Base-by-base conservation (phyloP, 2,329 filamentous ascomycete genomes). In the Aspergillus tanneri region DNA sequence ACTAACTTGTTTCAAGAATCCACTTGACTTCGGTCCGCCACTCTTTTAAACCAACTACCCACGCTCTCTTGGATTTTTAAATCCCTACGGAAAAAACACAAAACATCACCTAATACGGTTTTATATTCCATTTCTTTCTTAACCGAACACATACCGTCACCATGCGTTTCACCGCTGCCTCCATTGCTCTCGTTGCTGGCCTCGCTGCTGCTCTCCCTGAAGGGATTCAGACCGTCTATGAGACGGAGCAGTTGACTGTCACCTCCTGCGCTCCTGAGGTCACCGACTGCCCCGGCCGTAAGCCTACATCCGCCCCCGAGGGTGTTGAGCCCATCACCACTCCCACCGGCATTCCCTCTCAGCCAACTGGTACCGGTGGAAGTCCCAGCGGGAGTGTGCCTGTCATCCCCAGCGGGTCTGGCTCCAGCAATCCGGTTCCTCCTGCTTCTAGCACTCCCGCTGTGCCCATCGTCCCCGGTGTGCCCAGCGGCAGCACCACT, bases 261-360 rank as follows among this genome's bases (percentile, higher is more conserved):
- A 84, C 79, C 69, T 81, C 78, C 44, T 84, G 81, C 76, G 76
- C 70, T 49, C 72, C 81, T 41, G 75, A 76, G 52, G 81, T 85
- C 63, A 78, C 80, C 68, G 64, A 86, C 81, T 87, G 84, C 69
- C 69, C 70, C 37, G 68, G 60, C 28, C 41, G 46, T 52, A 46
- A 49, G 41, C 40, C 46, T 43, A 58, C 55, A 50, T 56, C 62
- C 52, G 57, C 56, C 49, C 53, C 63, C 50, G 49, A 54, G 47
- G 58, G 51, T 53, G 54, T 52, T 41, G 58, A 49, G 38, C 55
- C 46, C 36, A 47, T 49, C 43, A 37, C 40, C 22, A 41, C 28
- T 36, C 22, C 52, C 21, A 23, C 28, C 12, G 42, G 40, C 18
- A 41, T 32, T 22, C 23, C 41, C 41, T 23, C 21, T 14, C 22